These are phyloP conservation scores for Microascus cirrosus DNA, from an alignment of 2,329 filamentous ascomycete genomes.

Conservation along the genomic window DNA sequence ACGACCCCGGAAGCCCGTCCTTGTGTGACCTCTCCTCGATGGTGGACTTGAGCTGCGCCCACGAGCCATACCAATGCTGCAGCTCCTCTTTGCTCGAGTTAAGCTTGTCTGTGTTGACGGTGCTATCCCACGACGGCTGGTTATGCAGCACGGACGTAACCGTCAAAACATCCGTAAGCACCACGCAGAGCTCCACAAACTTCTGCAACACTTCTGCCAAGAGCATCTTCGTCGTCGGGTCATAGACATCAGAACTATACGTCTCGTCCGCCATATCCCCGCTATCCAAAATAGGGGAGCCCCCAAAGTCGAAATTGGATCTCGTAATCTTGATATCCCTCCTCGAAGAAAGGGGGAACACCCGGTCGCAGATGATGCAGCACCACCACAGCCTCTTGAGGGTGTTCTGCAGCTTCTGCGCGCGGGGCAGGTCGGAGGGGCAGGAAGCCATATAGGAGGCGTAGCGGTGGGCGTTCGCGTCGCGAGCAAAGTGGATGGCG, in stretches of 20 bases:
- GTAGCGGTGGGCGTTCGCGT: constrained; percentile 30
- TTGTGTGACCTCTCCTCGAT: neutral
- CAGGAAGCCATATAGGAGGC: constrained; percentile 14
- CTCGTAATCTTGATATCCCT: constrained; percentile 37
- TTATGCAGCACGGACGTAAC: constrained; percentile 32
- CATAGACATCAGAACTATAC: constrained; percentile 30
- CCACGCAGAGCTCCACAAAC: constrained; percentile 30
- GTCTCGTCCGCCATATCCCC: constrained; percentile 35
- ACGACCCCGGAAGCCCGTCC: constrained; percentile 14
- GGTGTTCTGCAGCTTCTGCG: constrained; percentile 23
- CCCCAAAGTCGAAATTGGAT: constrained; percentile 30
- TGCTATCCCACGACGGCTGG: constrained; percentile 15
- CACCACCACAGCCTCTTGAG: constrained; percentile 45
- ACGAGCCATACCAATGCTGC: constrained; percentile 26
- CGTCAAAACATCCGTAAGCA: constrained; percentile 33
- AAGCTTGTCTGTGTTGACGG: constrained; percentile 14
- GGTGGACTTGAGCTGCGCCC: constrained; percentile 11
- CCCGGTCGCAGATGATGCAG: constrained; percentile 39
- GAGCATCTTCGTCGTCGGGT: constrained; percentile 28
- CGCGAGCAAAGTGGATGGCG: constrained; percentile 37
- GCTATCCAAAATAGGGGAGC: constrained; percentile 22
- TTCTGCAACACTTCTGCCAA: constrained; percentile 33
- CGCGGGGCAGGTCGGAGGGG: constrained; percentile 13
- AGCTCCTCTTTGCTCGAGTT: constrained; percentile 23
- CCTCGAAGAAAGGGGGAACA: constrained; percentile 36